Evolutionary conservation across 2,329 filamentous ascomycete species (phyloP).

Genomic region (Pyrenophora teres): DNA sequence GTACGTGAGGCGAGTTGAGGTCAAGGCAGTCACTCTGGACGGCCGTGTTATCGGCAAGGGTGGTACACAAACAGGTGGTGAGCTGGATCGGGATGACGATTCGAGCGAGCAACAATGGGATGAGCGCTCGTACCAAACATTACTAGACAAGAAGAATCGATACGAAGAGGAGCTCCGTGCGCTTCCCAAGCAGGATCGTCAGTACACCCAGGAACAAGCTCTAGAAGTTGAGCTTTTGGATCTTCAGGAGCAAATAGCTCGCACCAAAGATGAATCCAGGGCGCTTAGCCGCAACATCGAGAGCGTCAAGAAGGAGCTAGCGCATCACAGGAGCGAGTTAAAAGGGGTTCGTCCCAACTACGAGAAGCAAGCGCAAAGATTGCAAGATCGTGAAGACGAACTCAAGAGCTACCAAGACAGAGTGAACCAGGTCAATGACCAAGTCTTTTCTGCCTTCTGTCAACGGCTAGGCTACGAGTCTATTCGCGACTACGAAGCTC

Average conservation of each 20-base stretch:
- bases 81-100: conserved; percentile 67
- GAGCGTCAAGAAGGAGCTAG: conserved; percentile 81
- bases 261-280: conserved; percentile 74
- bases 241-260: conserved; percentile 75
- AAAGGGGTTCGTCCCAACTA: conserved; percentile 78
- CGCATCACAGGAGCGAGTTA: conserved; percentile 73
- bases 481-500: conserved; percentile 90
- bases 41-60: conserved; percentile 97
- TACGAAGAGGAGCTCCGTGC: conserved; percentile 77
- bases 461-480: conserved; percentile 82
- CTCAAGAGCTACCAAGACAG: conserved; percentile 64
- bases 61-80: conserved; percentile 94
- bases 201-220: conserved; percentile 76
- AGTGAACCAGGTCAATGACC: conserved; percentile 82
- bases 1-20: conserved; percentile 81
- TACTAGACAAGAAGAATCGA: conserved; percentile 77
- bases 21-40: conserved; percentile 92
- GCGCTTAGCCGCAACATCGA: conserved; percentile 80
- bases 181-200: conserved; percentile 77
- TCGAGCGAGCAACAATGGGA: conserved; percentile 82
- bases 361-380: conserved; percentile 69
- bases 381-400: conserved; percentile 65
- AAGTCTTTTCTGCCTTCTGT: conserved; percentile 86
- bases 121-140: conserved; percentile 83
- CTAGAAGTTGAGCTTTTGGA: conserved; percentile 79